These are phyloP conservation scores for Alternaria gansuensis DNA, from an alignment of 2,329 filamentous ascomycete genomes.

Conservation along the genomic window DNA sequence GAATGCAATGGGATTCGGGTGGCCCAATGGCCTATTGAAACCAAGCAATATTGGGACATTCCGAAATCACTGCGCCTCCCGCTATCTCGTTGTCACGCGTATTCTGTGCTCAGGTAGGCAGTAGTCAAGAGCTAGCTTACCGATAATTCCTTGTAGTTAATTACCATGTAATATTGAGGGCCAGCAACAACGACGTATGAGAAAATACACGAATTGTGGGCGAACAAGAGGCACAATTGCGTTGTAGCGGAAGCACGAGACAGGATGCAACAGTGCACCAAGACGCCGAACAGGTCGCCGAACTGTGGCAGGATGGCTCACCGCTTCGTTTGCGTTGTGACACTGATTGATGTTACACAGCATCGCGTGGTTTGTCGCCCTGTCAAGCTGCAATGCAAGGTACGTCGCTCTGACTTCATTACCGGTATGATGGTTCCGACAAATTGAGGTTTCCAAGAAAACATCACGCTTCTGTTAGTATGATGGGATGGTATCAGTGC, in stretches of 20 bases:
- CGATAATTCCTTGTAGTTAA: neutral
- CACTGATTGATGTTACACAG: constrained; percentile 13
- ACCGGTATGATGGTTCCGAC: constrained; percentile 6
- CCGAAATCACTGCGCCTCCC: constrained; percentile 1
- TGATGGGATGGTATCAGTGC: neutral
- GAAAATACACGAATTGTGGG: neutral
- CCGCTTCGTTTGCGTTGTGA: constrained; percentile 19
- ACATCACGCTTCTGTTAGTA: neutral
- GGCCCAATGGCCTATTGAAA: neutral
- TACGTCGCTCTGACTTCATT: constrained; percentile 12
- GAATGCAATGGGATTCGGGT: constrained; percentile 14
- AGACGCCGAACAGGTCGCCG: constrained; percentile 23
- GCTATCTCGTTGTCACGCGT: constrained; percentile 9
- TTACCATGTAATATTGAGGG: neutral
- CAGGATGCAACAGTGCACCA: constrained; percentile 1
- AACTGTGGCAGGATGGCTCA: constrained; percentile 26
- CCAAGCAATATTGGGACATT: constrained; percentile 10
- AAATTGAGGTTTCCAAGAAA: neutral
- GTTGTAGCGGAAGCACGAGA: neutral
- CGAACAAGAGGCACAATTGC: neutral
- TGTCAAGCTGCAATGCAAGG: constrained; percentile 25
- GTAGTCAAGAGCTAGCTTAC: neutral
- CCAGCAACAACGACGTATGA: neutral
- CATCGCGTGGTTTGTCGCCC: constrained; percentile 18
- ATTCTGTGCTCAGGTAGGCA: constrained; percentile 2